phyloP scores from a whole-genome alignment of 148 eudicot genomes.

The Vaccinium vitisidaea region DNA sequence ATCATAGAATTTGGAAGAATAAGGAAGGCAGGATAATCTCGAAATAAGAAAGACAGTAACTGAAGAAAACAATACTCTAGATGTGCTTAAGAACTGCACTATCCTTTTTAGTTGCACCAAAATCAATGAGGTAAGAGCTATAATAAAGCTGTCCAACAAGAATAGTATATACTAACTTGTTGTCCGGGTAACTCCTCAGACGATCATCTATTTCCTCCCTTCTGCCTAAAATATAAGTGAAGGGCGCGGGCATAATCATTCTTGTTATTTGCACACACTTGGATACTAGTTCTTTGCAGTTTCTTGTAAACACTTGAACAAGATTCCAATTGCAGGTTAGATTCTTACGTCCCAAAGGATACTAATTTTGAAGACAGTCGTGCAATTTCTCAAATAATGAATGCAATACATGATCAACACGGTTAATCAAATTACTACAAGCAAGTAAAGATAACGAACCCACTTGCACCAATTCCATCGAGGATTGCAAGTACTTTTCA shows the following conservation, averaged over 20 bases:
- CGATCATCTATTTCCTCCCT: neutral
- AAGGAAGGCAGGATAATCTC: neutral
- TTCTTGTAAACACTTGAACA: constrained; percentile 1
- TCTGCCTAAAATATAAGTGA: neutral
- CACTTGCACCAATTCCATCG: too few relatives aligned
- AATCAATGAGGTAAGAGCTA: neutral
- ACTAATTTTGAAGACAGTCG: neutral
- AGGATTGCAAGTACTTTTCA: too few relatives aligned
- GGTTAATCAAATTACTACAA: neutral
- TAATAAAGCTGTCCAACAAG: neutral
- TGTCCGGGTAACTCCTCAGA: neutral
- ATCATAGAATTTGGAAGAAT: neutral
- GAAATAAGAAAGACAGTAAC: neutral
- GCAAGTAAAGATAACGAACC: neutral
- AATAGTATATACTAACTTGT: neutral
- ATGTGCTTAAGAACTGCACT: neutral
- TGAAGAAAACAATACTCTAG: neutral
- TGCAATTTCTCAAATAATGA: neutral
- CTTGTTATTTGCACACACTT: neutral
- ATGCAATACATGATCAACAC: neutral
- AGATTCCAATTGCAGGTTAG: neutral
- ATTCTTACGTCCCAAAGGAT: neutral
- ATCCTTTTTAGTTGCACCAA: neutral
- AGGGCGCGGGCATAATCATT: neutral
- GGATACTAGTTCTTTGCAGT: neutral